phyloP scores from a whole-genome alignment of 208 protist species.

The Trypanosoma brucei region DNA sequence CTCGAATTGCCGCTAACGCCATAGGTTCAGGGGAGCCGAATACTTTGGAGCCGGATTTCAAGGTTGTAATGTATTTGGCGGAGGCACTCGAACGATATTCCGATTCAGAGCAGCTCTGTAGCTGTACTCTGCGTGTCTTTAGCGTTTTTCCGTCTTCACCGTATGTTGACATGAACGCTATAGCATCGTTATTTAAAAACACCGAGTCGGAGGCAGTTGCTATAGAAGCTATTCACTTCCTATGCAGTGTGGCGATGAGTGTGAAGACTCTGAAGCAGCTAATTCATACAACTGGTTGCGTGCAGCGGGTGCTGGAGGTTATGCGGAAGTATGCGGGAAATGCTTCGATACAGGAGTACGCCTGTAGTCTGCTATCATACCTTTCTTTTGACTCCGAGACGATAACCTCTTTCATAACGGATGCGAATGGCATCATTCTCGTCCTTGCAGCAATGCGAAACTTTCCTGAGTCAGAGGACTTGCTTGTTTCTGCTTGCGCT shows the following conservation, averaged over 20 bases:
- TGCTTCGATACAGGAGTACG: slow-evolving; percentile 70
- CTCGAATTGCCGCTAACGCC: slow-evolving; percentile 72
- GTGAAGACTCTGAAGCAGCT: slow-evolving; percentile 78
- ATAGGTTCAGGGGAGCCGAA: slow-evolving; percentile 55
- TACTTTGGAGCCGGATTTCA: slow-evolving; percentile 49
- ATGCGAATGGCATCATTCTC: slow-evolving; percentile 59
- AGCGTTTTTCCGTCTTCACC: slow-evolving; percentile 72
- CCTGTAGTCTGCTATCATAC: slow-evolving; percentile 85
- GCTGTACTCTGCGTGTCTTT: slow-evolving; percentile 74
- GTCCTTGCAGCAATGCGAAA: slow-evolving; percentile 80
- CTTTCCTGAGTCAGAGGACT: slow-evolving; percentile 73
- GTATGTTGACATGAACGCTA: slow-evolving; percentile 70
- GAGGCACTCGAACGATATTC: slow-evolving; percentile 58
- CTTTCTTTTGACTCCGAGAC: slow-evolving; percentile 89
- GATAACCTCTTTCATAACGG: slow-evolving; percentile 82
- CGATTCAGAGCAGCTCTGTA: slow-evolving; percentile 64
- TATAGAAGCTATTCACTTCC: slow-evolving; percentile 72
- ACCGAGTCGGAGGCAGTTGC: slow-evolving; percentile 62
- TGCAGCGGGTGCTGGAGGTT: slow-evolving; percentile 67
- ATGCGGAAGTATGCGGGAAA: slow-evolving; percentile 63
- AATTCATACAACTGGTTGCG: slow-evolving; percentile 74
- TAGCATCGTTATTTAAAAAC: slow-evolving; percentile 56
- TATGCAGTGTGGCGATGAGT: slow-evolving; percentile 79
- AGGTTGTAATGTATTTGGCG: slow-evolving; percentile 57
- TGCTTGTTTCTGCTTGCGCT: slow-evolving; percentile 79